Evolutionary conservation across 2,329 filamentous ascomycete genomes (phyloP), one percentile per base, ranked within the genome.

Genomic region (Calcarisporium arbuscula): DNA sequence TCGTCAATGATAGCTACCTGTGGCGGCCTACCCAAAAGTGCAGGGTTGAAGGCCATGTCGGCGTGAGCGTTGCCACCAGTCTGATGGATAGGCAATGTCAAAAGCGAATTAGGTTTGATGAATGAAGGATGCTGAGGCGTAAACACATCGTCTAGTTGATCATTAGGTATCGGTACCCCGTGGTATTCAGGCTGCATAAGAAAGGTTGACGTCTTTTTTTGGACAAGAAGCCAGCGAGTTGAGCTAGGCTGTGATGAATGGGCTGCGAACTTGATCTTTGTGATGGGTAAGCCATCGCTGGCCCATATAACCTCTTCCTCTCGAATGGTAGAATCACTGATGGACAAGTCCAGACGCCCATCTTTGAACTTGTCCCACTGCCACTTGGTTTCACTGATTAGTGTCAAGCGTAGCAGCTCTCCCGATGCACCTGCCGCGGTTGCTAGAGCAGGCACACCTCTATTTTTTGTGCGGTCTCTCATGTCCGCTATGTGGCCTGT

Each of bases 1-100:
- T 75, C 65, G 47, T 88, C 80, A 14, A 88, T 64, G 18, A 87
- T 63, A 12, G 69, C 79, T 34, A 88, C 58, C 46, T 83, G 79
- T 2, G 75, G 70, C 66, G 74, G 53, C 60, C 73, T 43, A 38
- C 60, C 51, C 14, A 40, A 44, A 5, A 49, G 50, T 5, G 57
- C 56, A 1, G 80, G 74, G 42, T 80, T 81, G 52, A 88, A 84
- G 0, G 72, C 58, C 4, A 83, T 63, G 54, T 88, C 79, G 0
- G 68, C 68, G 46, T 85, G 79, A 1, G 65, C 50, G 19, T 57
- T 60, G 2, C 70, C 72, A 2, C 73, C 77, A 1, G 74, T 80
- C 19, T 70, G 57, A 3, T 64, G 52, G 11, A 63, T 61, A 1
- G 61, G 54, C n/a, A 87, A 53, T 8, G 61, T 66, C 6, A 76